Base-by-base conservation (phyloP, 2,329 filamentous ascomycete species). In the Nannizzia gypsea region DNA sequence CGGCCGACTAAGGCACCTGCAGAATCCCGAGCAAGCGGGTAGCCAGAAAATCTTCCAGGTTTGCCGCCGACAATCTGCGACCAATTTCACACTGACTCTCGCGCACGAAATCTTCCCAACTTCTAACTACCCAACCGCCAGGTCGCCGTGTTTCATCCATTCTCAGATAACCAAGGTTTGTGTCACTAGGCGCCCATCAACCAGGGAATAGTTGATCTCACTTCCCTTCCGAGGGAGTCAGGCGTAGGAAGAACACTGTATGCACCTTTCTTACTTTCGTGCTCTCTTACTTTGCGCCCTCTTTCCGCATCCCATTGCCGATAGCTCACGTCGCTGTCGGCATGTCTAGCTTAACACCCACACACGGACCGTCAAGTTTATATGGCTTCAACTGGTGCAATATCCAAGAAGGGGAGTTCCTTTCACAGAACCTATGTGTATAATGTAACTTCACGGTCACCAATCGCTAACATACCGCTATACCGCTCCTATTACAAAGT, bases 141-240 rank as follows among this genome's bases (percentile, higher is more conserved):
- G 50, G 28, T 34, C 50, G 26, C 26, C 28, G 50, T 54, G 50
- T 54, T 31, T 54, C 50, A 54, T 54, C n/a, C 24, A 54, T 54
- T 54, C 50, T 54, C 50, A 54, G 26, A 34, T 54, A 54, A 54
- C 24, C 50, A 54, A n/a, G 26, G 26, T 54, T 34, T 26, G 50
- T 34, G n/a, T 54, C 50, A 54, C 50, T 54, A 54, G 31, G 26
- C 50, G 50, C 50, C 50, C 50, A 20, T 34, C 50, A 22, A 34
- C 11, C 50, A 22, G 26, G 9, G 26, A 54, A n/a, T 4, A 26
- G 6, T 42, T 34, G 50, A 31, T 36, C 50, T 5, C 6, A 34
- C 20, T 48, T 1, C 22, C 20, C 26, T n/a, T n/a, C n/a, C n/a
- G n/a, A n/a, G 1, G 46, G 24, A 15, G 13, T n/a, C n/a, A 17